Base-by-base conservation (phyloP, 2,329 filamentous ascomycete genomes). In the Aspergillus fumigatus region DNA sequence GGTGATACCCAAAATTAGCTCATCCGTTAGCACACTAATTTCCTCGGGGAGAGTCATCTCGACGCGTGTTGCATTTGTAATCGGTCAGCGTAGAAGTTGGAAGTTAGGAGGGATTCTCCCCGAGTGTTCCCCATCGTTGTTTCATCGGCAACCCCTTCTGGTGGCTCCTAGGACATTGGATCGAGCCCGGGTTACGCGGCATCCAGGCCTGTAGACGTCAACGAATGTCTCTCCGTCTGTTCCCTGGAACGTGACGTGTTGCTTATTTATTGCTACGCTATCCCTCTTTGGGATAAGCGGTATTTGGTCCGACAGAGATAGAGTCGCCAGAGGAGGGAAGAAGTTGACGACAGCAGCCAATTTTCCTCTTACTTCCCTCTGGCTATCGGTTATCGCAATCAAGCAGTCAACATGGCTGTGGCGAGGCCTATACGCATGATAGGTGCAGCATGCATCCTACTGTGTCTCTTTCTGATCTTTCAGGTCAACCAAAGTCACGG, bases 371-470 rank as follows among this genome's bases (percentile, higher is more conserved):
- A 41, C 43, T 53, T 27, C 23, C 48, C 10, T 26, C 47, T 52
- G 43, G 38, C 43, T 43, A 32, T 54, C 54, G 48, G 48, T 55
- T 58, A 60, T 51, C 56, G 43, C 59, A 56, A 56, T 60, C 56
- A 58, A 62, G 59, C 62, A 59, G 65, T 59, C 66, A 70, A 61
- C 57, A 96, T 96, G 92, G 90, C 88, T 68, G 81, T 96, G 71
- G 90, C 91, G 70, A 87, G 88, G 79, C 90, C 91, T 56, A 88
- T 96, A 71, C 87, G 92, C 76, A 85, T 89, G 69, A 80, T 96
- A 70, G 88, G 85, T 64, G 82, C 89, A 62, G 80, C 85, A 60
- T 89, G 88, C 62, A 77, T 90, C 66, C 74, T 89, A 59, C 78
- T 95, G 63, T 89, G 90, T 79, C 80, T 89, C 60, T 92, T 92